Evolutionary conservation across 352 stramenopile genomes (phyloP).

Genomic region (Globisporangium cystogenes): DNA sequence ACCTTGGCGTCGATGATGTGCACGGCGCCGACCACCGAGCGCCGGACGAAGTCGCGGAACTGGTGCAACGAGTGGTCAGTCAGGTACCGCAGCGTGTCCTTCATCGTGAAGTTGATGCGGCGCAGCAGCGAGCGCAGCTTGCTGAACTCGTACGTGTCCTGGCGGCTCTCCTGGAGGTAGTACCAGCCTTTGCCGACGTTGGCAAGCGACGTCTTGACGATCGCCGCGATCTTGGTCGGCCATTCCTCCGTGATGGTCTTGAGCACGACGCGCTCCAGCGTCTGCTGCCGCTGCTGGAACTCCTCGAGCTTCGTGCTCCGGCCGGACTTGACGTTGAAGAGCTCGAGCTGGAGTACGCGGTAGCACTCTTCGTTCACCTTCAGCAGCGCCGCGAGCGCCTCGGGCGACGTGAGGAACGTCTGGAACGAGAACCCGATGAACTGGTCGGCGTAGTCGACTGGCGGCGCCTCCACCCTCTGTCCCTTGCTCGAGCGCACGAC

Average conservation of each 20-base stretch:
- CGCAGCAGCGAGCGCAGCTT: conserved; percentile 72
- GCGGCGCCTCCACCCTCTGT: conserved; percentile 29
- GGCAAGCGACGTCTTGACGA: conserved; percentile 64
- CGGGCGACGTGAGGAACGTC: conserved; percentile 75
- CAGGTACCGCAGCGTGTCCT: conserved; percentile 72
- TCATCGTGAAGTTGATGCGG: conserved; percentile 80
- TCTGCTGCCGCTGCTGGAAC: conserved; percentile 78
- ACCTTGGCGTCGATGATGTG: conserved; percentile 74
- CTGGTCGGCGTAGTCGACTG: conserved; percentile 82
- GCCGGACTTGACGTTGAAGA: conserved; percentile 70
- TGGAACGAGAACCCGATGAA: conserved; percentile 88
- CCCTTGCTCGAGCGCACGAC: conserved; percentile 16
- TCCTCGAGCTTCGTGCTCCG: conserved; percentile 83
- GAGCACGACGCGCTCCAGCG: conserved; percentile 58
- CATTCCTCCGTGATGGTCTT: conserved; percentile 84
- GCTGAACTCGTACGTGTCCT: conserved; percentile 87
- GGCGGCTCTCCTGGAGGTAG: conserved; percentile 73
- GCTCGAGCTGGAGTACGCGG: conserved; percentile 66
- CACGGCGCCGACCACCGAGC: conserved; percentile 42
- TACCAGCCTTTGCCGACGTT: conserved; percentile 86
- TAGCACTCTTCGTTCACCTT: conserved; percentile 88
- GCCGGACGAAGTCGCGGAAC: conserved; percentile 67
- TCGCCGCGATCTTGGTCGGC: conserved; percentile 58
- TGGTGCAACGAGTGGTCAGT: conserved; percentile 66
- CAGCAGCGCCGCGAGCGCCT: conserved; percentile 62